Evolutionary conservation across 164 flowering plant genomes (phyloP), one percentile per base, ranked within the genome.

Genomic region (Chimonanthus praecox): DNA sequence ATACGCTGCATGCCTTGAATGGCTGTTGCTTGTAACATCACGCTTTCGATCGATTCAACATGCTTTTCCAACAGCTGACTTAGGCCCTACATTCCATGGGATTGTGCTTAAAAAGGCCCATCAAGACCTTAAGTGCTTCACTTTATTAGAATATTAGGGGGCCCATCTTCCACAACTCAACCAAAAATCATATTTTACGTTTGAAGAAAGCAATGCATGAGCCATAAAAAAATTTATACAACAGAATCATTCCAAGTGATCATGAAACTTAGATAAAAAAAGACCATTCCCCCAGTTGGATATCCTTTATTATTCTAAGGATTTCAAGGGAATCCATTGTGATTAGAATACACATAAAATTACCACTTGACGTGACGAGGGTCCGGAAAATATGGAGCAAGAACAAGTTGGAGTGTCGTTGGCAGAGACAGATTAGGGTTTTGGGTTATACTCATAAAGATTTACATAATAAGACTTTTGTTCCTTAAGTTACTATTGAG

Each of bases 151-250:
- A 77, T 73, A 69, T 70, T 74, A 44, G 4, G 68, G 47, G 16
- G 18, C 64, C 78, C 71, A 71, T 72, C 76, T 4, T 49, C 76
- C 77, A 74, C 74, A 71, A 74, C 69, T 10, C 50, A 70, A 16
- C 60, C 15, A 45, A 74, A 60, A 44, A 13, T 46, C 50, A 43
- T 71, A 73, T 77, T 81, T 85, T 82, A 85, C 88, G 87, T 85
- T 51, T 82, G 77, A 77, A 77, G 79, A 84, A 85, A 84, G 89
- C 85, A 86, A 82, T 88, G 92, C 89, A 88, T 87, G 89, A 83
- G 69, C 8, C 43, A 62, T 73, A 66, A 54, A 63, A 33, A 49
- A 70, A 80, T 85, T 80, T 73, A 33, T 33, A 63, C 80, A 84
- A 76, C 81, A 76, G 85, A 84, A 85, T 87, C 82, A 86, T 86